A percentile compares a stretch with the other conserved stretches of the same genome.
phyloP scores from a whole-genome alignment of 768 basidiomycete genomes.

The Tulasnella sp. region DNA sequence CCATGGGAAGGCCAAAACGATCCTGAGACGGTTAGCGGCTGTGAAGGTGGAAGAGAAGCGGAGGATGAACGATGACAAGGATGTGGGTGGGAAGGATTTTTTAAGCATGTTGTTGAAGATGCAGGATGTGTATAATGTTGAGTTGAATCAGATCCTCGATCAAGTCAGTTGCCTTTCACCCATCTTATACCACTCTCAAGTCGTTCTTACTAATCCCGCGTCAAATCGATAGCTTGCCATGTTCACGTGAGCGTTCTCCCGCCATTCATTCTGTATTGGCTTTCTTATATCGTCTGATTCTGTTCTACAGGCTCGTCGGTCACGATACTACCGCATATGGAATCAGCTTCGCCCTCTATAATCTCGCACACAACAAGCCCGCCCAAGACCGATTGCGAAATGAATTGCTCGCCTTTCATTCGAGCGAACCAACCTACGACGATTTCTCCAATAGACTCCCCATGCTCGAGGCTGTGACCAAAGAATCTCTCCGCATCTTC shows the following conservation, averaged over 20 bases:
- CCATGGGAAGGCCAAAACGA: constrained; percentile 23
- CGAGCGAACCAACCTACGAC: constrained; percentile 29
- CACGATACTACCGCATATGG: constrained; percentile 30
- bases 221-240: constrained; percentile 25
- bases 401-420: constrained; percentile 26
- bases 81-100: constrained; percentile 16
- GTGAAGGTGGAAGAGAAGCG: neutral
- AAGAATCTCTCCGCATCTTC: constrained; percentile 35
- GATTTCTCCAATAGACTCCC: constrained; percentile 29
- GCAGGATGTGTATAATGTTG: neutral
- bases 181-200: too few species aligned
- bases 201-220: too few species aligned
- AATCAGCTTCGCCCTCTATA: constrained; percentile 31
- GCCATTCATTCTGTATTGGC: too few species aligned
- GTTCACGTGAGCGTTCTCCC: constrained; percentile 25
- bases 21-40: constrained; percentile 20
- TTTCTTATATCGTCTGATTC: constrained; percentile 15
- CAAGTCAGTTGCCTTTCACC: constrained; percentile 11
- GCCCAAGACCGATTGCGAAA: constrained; percentile 32
- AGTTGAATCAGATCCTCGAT: constrained; percentile 20
- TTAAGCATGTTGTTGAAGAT: constrained; percentile 10
- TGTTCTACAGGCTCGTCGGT: constrained; percentile 29
- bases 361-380: constrained; percentile 31
- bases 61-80: neutral
- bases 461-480: constrained; percentile 34